These are phyloP conservation scores for Chytridium lagenaria DNA, from an alignment of 371 early-diverging fungal genomes.

Conservation along the genomic window DNA sequence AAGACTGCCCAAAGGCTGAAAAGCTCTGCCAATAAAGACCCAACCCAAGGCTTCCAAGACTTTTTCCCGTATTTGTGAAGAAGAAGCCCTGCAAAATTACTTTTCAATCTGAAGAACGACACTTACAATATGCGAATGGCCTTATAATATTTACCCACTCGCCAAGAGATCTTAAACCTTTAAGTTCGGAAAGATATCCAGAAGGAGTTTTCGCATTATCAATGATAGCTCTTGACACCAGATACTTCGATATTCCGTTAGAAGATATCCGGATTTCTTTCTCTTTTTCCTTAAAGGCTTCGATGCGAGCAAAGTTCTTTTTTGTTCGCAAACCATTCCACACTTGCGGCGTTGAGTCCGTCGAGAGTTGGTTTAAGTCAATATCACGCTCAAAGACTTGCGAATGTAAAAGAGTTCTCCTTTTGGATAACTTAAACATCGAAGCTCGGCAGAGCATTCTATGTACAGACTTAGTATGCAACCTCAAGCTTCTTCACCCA, in stretches of 20 bases:
- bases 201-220: slow-evolving; percentile 56
- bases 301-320: slow-evolving; percentile 34
- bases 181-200: slow-evolving; percentile 71
- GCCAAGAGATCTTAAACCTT: slow-evolving; percentile 64
- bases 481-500: not conserved
- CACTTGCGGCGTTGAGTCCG: slow-evolving; percentile 15
- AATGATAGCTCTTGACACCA: slow-evolving; percentile 41
- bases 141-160: slow-evolving; percentile 84
- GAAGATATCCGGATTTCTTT: not conserved
- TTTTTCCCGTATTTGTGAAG: slow-evolving; percentile 74
- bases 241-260: slow-evolving; percentile 29
- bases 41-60: slow-evolving; percentile 87
- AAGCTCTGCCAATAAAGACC: slow-evolving; percentile 77
- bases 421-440: slow-evolving; percentile 38
- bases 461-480: not conserved
- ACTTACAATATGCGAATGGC: slow-evolving; percentile 75
- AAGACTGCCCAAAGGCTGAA: slow-evolving; percentile 29
- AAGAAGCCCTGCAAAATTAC: slow-evolving; percentile 63
- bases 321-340: slow-evolving; percentile 42
- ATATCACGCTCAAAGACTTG: slow-evolving; percentile 53
- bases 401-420: slow-evolving; percentile 43
- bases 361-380: slow-evolving; percentile 42
- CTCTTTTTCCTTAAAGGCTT: not conserved
- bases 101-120: not conserved
- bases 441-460: slow-evolving; percentile 43